A percentile compares a stretch with the other conserved stretches of the same genome.
Conservation (phyloP, 129 eudicot genomes). For the Tagetes patula region DNA sequence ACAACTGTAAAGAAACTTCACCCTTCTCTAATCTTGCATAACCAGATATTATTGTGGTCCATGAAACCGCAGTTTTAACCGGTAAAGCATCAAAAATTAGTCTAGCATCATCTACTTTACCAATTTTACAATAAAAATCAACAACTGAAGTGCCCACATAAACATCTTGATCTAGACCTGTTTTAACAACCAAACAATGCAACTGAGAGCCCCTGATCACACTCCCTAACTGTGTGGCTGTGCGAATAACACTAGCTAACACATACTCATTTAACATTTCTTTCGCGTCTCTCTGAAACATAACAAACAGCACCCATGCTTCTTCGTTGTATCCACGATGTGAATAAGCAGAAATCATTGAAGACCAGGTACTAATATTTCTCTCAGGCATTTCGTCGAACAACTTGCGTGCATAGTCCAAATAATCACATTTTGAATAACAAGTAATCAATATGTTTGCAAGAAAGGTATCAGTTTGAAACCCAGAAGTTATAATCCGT, state of each 20-base stretch:
- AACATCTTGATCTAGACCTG: conserved; percentile 50
- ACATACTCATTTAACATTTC: conserved; percentile 61
- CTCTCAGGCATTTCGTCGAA: conserved; percentile 65
- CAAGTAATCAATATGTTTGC: conserved; percentile 48
- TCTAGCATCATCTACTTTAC: conserved; percentile 46
- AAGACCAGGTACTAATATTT: conserved; percentile 54
- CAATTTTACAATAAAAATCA: conserved; percentile 55
- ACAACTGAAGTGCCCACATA: conserved; percentile 64
- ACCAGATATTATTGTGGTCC: conserved; percentile 60
- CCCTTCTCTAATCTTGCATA: conserved; percentile 48
- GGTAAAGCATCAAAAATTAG: conserved; percentile 46
- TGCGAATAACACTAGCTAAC: conserved; percentile 53
- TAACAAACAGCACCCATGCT: conserved; percentile 45
- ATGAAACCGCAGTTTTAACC: conserved; percentile 46
- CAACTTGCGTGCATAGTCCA: conserved; percentile 42
- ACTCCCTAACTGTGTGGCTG: conserved; percentile 38
- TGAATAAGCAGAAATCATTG: conserved; percentile 52
- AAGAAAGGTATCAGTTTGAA: conserved; percentile 43
- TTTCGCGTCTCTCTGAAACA: conserved; percentile 35
- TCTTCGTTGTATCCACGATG: conserved; percentile 49
- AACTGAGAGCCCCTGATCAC: conserved; percentile 38
- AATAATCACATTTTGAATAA: conserved; percentile 38
- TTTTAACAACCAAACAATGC: conserved; percentile 53
- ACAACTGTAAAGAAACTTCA: conserved; percentile 48
- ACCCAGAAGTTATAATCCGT: conserved; percentile 48